phyloP scores from a whole-genome alignment of 78 protist species.

The Chrysochromulina tobinii region DNA sequence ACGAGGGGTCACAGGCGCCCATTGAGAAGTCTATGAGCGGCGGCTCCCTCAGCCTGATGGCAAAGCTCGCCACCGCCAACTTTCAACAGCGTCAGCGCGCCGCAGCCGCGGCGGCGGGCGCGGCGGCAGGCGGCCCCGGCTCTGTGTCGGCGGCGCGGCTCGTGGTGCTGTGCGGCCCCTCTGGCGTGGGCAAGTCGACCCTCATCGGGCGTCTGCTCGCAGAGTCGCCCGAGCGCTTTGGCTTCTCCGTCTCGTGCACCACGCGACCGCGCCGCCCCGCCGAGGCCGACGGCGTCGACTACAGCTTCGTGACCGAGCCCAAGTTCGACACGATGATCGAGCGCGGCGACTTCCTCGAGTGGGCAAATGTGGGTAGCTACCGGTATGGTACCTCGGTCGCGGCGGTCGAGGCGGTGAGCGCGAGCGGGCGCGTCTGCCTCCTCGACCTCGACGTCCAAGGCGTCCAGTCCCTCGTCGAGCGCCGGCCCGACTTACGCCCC shows the following conservation, averaged over 20 bases:
- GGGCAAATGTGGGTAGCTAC: constrained; percentile 70
- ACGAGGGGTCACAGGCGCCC: not conserved
- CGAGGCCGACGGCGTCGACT: constrained; percentile 75
- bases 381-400: constrained; percentile 68
- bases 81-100: too few relatives aligned
- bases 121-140: too few relatives aligned
- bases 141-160: not conserved
- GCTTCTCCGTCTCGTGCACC: constrained; percentile 77
- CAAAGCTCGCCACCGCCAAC: too few relatives aligned
- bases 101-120: too few relatives aligned
- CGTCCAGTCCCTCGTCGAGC: not conserved
- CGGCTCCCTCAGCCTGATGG: too few relatives aligned
- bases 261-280: constrained; percentile 67
- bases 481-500: not conserved
- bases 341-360: constrained; percentile 65
- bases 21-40: too few relatives aligned
- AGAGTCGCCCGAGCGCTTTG: constrained; percentile 53
- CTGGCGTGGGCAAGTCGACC: constrained; percentile 83
- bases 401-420: constrained; percentile 51
- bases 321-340: constrained; percentile 3
- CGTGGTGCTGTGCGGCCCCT: constrained; percentile 64
- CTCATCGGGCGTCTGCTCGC: constrained; percentile 51
- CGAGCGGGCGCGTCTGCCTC: constrained; percentile 32
- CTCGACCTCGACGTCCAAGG: constrained; percentile 27
- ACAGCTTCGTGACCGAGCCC: constrained; percentile 52